Conservation (phyloP, 148 eudicot genomes). For the Pharnaceum exiguum region DNA sequence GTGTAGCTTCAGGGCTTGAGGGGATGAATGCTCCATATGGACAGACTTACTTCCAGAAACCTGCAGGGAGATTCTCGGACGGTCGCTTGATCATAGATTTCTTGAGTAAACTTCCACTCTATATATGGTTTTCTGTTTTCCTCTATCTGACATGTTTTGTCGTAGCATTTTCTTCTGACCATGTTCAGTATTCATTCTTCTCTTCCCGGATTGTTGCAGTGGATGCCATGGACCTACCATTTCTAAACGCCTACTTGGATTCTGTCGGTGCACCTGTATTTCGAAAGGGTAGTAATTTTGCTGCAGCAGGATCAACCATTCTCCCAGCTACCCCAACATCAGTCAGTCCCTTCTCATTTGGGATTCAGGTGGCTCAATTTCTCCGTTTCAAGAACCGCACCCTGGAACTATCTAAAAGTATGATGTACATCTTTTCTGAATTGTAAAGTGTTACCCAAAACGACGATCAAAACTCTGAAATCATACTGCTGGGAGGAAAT, state of each 20-base stretch:
- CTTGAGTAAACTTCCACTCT: constrained; percentile 36
- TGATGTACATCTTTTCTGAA: neutral
- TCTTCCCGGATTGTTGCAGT: constrained; percentile 34
- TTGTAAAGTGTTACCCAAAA: neutral
- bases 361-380: constrained; percentile 81
- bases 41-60: constrained; percentile 69
- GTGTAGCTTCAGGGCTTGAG: constrained; percentile 56
- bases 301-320: constrained; percentile 78
- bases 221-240: constrained; percentile 90
- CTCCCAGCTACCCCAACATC: constrained; percentile 73
- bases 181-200: neutral
- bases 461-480: neutral
- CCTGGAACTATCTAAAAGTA: constrained; percentile 56
- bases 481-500: neutral
- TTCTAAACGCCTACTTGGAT: constrained; percentile 80
- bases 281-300: constrained; percentile 74
- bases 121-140: neutral
- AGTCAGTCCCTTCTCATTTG: constrained; percentile 88
- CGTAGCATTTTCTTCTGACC: neutral
- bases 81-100: constrained; percentile 88
- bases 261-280: constrained; percentile 66
- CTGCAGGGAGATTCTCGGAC: constrained; percentile 85
- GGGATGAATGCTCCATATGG: constrained; percentile 70
- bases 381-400: constrained; percentile 70
- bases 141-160: neutral